Evolutionary conservation across 352 stramenopile genomes (phyloP).

Genomic region (Pythium aphanidermatum): DNA sequence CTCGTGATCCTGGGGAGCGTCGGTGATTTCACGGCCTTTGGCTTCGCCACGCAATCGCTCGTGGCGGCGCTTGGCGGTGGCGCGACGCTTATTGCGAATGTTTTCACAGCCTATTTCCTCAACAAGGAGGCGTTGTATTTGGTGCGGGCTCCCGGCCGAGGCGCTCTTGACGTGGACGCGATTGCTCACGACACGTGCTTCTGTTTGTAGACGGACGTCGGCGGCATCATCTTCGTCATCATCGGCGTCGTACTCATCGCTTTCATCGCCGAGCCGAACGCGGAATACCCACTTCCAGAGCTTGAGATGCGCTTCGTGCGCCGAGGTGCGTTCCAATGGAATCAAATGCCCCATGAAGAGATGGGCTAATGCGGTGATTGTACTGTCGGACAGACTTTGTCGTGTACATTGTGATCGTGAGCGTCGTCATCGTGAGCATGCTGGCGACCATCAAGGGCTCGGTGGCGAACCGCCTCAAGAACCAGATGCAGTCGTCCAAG

Average conservation of each 20-base stretch:
- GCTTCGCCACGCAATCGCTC: constrained; percentile 86
- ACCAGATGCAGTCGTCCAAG: constrained; percentile 79
- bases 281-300: constrained; percentile 79
- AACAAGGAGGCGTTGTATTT: constrained; percentile 73
- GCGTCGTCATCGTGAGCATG: constrained; percentile 72
- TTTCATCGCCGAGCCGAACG: constrained; percentile 79
- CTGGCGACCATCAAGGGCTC: constrained; percentile 87
- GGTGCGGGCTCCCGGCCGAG: constrained; percentile 28
- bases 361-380: too few relatives aligned
- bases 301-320: constrained; percentile 79
- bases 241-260: constrained; percentile 83
- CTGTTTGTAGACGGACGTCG: constrained; percentile 55
- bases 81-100: constrained; percentile 84
- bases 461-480: constrained; percentile 77
- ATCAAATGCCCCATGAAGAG: too few relatives aligned
- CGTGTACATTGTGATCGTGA: constrained; percentile 78
- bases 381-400: too few relatives aligned
- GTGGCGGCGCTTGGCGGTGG: constrained; percentile 82
- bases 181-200: constrained; percentile 1
- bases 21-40: constrained; percentile 86
- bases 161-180: neutral
- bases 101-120: constrained; percentile 80
- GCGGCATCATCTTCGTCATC: constrained; percentile 84
- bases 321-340: constrained; percentile 35
- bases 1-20: constrained; percentile 79